Conservation (phyloP, 2,329 filamentous ascomycete species). For the Colletotrichum magnum region DNA sequence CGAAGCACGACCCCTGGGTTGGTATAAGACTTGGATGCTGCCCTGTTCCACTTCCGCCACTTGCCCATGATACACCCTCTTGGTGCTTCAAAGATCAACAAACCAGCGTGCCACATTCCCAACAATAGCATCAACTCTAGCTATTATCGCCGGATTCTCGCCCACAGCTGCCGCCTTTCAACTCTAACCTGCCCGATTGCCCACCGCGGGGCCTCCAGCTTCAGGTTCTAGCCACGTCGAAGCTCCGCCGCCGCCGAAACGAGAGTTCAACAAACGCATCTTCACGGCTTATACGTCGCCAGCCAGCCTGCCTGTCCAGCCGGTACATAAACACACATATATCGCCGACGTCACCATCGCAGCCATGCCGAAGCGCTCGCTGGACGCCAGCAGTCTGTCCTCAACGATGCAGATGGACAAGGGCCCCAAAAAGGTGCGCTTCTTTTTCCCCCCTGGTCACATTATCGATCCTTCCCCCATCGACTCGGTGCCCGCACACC, state of each 20-base stretch:
- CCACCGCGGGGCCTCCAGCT: conserved; percentile 27
- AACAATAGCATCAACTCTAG: neutral
- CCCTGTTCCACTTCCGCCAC: conserved; percentile 20
- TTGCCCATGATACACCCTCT: neutral
- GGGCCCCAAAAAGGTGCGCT: conserved; percentile 47
- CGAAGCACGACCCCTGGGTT: conserved; percentile 33
- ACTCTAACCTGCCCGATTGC: neutral
- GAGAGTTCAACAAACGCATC: too few relatives aligned
- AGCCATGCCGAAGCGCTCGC: conserved; percentile 57
- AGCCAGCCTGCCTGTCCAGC: too few relatives aligned
- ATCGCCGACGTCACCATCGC: conserved; percentile 27
- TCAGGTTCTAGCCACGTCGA: conserved; percentile 35
- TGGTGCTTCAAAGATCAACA: conserved; percentile 10
- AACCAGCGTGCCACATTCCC: neutral
- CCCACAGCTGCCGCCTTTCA: neutral
- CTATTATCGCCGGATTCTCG: too few relatives aligned
- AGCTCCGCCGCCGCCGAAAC: conserved; percentile 23
- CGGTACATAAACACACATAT: conserved; percentile 1
- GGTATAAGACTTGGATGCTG: conserved; percentile 36
- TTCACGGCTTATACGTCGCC: too few relatives aligned
- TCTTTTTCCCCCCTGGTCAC: neutral
- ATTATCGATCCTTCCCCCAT: neutral
- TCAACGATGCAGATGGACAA: conserved; percentile 50
- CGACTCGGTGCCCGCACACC: neutral
- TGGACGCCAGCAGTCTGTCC: conserved; percentile 47